Percentiles rank a stretch among this genome's conserved stretches.
Evolutionary conservation across 176 grass and related monocot species (phyloP).

Genomic region (Carex cristatella): DNA sequence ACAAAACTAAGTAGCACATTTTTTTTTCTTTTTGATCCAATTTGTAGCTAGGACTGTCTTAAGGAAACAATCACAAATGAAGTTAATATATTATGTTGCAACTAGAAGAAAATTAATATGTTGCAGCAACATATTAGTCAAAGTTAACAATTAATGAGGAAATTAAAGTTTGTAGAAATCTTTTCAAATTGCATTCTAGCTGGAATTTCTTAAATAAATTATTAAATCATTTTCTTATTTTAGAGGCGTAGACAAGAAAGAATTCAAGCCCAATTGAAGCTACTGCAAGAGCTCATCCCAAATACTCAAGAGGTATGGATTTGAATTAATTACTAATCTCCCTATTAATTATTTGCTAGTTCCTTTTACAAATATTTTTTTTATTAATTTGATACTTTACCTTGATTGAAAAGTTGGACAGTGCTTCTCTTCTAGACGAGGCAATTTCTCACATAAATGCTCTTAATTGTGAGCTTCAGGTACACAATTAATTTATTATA

Average conservation of each 20-base stretch:
- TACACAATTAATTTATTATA: not conserved
- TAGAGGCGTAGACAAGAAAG: not conserved
- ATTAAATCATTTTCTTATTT: not conserved
- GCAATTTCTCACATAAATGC: not conserved
- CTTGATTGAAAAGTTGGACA: not conserved
- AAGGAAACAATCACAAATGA: too few relatives aligned
- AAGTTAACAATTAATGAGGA: too few relatives aligned
- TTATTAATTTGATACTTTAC: not conserved
- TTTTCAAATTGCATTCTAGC: too few relatives aligned
- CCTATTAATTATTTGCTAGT: not conserved
- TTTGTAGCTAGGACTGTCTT: too few relatives aligned
- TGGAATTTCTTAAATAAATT: too few relatives aligned
- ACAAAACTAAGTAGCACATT: too few relatives aligned
- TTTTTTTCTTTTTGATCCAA: too few relatives aligned
- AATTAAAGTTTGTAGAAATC: too few relatives aligned
- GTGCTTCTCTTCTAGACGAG: not conserved
- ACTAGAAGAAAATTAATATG: too few relatives aligned
- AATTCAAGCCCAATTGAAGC: not conserved
- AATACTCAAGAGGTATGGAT: not conserved
- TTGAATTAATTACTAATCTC: too few relatives aligned
- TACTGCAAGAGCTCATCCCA: not conserved
- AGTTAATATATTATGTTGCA: too few relatives aligned
- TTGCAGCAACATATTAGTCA: too few relatives aligned
- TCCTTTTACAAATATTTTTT: not conserved
- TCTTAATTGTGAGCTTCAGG: not conserved